phyloP scores from a whole-genome alignment of 179 eudicot species.

The Heliamphora pulchella region DNA sequence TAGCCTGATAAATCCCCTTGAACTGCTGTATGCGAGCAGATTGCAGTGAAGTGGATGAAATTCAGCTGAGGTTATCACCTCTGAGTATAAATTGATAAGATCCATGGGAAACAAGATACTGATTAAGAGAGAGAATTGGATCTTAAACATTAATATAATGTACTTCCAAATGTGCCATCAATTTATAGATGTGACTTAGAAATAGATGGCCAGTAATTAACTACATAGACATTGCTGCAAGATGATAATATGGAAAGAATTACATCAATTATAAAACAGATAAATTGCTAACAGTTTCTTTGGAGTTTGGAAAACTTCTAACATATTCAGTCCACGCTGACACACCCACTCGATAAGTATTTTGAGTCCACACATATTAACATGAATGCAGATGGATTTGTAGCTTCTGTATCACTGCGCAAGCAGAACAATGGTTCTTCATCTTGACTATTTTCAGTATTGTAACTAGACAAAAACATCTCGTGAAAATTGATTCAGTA shows the following conservation, averaged over 20 bases:
- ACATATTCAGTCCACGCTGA: too few relatives aligned
- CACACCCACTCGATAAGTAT: too few relatives aligned
- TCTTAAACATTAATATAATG: constrained; percentile 8
- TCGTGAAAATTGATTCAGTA: neutral
- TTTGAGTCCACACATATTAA: neutral
- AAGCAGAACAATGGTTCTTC: neutral
- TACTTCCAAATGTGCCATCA: constrained; percentile 14
- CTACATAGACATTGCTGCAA: neutral
- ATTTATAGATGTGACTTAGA: neutral
- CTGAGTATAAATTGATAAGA: constrained; percentile 21
- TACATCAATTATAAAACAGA: neutral
- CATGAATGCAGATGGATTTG: neutral
- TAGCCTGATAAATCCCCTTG: constrained; percentile 50
- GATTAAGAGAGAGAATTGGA: neutral
- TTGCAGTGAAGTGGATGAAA: constrained; percentile 54
- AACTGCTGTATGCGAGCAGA: constrained; percentile 50
- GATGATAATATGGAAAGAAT: neutral
- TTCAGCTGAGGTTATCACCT: constrained; percentile 59
- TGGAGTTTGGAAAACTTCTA: too few relatives aligned
- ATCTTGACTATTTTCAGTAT: neutral
- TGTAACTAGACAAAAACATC: neutral
- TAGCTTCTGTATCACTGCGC: neutral
- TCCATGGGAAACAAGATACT: neutral
- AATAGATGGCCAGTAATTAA: neutral
- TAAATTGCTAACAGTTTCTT: neutral